These are phyloP conservation scores for Polyplosphaeria fusca DNA, from an alignment of 495 filamentous ascomycete species.

Conservation along the genomic window DNA sequence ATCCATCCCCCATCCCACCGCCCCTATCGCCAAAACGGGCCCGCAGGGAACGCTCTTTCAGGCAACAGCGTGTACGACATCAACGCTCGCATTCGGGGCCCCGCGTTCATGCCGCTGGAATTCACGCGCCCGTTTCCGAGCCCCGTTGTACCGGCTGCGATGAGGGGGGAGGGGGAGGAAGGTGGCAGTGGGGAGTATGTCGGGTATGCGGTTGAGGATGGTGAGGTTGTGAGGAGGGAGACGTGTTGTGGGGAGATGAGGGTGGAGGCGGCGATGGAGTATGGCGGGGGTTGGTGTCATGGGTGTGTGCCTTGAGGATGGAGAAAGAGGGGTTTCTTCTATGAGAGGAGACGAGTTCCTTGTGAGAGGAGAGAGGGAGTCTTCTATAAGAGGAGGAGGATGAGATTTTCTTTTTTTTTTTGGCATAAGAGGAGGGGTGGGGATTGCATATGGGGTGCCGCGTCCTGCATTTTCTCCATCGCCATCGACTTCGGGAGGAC, in stretches of 20 bases:
- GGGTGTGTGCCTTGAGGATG: no score
- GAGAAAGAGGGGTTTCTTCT: no score
- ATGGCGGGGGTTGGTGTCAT: not conserved
- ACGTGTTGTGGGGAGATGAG: not conserved
- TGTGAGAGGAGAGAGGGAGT: no score
- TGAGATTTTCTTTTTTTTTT: no score
- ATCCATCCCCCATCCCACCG: not conserved
- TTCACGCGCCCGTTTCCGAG: not conserved
- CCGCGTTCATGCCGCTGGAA: not conserved
- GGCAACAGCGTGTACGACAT: not conserved
- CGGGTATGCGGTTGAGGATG: not conserved
- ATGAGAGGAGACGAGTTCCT: no score
- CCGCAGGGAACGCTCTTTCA: constrained; percentile 11
- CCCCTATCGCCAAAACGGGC: not conserved
- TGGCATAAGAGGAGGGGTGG: no score
- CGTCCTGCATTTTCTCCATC: no score
- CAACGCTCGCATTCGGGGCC: not conserved
- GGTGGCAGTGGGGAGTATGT: not conserved
- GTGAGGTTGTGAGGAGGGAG: not conserved
- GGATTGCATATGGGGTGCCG: no score
- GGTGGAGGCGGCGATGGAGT: not conserved
- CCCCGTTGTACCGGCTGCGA: not conserved
- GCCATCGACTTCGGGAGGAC: no score
- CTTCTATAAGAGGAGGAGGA: no score
- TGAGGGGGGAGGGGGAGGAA: not conserved